These are phyloP conservation scores for Aspergillus hortae DNA, from an alignment of 2,329 filamentous ascomycete genomes.

Conservation along the genomic window DNA sequence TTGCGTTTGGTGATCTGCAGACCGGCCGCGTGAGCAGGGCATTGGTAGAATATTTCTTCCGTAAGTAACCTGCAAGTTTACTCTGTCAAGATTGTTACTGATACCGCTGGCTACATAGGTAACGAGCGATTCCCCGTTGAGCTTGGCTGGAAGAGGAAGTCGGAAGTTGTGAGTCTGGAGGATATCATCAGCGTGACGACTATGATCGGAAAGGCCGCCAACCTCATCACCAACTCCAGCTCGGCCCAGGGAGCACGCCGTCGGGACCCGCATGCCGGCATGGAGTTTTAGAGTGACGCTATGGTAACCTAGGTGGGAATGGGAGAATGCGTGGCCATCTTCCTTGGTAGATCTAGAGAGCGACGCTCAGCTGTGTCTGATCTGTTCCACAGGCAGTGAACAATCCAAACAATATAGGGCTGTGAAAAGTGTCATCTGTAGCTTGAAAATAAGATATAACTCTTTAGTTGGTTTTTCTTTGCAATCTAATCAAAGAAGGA, in stretches of 20 bases:
- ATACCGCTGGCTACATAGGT: constrained; percentile 27
- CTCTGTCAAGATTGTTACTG: constrained; percentile 35
- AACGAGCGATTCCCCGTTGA: constrained; percentile 42
- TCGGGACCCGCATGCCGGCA: neutral
- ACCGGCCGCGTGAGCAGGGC: constrained; percentile 38
- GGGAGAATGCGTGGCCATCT: too few species aligned
- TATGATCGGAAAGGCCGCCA: constrained; percentile 13
- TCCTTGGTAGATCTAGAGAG: too few species aligned
- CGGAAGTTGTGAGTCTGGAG: constrained; percentile 6
- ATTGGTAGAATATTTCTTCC: constrained; percentile 19
- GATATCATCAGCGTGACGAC: constrained; percentile 9
- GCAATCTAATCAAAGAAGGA: too few species aligned
- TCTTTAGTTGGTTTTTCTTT: too few species aligned
- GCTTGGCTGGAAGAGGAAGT: constrained; percentile 38
- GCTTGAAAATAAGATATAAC: too few species aligned
- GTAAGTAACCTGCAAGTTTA: constrained; percentile 27
- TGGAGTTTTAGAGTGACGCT: neutral
- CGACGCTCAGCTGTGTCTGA: too few species aligned
- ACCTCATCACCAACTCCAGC: constrained; percentile 20
- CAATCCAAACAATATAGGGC: too few species aligned
- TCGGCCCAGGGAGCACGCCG: neutral
- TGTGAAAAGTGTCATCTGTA: too few species aligned
- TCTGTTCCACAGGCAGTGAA: too few species aligned
- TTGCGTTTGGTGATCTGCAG: constrained; percentile 47
- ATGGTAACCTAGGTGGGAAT: too few species aligned